Conservation (phyloP, 2,329 filamentous ascomycete genomes). For the Dryadomyces quercivorus region DNA sequence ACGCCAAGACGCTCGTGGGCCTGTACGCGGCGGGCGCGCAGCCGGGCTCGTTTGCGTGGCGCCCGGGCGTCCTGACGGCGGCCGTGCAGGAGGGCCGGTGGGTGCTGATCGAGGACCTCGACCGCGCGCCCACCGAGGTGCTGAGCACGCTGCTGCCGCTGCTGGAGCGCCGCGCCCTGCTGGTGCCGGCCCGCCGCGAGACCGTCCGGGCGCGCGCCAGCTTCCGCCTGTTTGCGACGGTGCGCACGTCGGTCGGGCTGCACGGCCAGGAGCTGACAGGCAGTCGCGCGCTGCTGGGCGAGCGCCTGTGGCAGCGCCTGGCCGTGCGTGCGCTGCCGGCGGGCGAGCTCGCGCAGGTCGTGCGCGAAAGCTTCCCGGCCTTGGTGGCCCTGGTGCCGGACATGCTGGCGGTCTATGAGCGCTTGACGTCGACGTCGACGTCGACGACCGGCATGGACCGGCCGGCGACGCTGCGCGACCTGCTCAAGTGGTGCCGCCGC, state of each 20-base stretch:
- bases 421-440: no score
- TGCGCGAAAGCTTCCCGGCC: conserved; percentile 56
- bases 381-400: conserved; percentile 50
- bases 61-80: conserved; percentile 82
- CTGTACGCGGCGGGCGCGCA: conserved; percentile 83
- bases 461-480: conserved; percentile 49
- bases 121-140: conserved; percentile 88
- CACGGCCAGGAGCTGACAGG: conserved; percentile 50
- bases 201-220: conserved; percentile 69
- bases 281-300: conserved; percentile 62
- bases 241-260: conserved; percentile 62
- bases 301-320: conserved; percentile 77
- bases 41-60: conserved; percentile 85
- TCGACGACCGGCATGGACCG: no score
- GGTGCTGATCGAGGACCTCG: conserved; percentile 94
- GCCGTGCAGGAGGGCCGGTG: conserved; percentile 89
- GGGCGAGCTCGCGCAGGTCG: conserved; percentile 62
- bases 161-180: conserved; percentile 81
- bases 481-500: conserved; percentile 84
- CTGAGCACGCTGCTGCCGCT: conserved; percentile 86
- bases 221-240: conserved; percentile 86
- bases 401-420: conserved; percentile 49
- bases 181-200: conserved; percentile 83
- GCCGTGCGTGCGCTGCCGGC: conserved; percentile 52
- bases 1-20: conserved; percentile 90